Evolutionary conservation across 2,329 filamentous ascomycete genomes (phyloP).

Genomic region (Scytalidium lignicola): DNA sequence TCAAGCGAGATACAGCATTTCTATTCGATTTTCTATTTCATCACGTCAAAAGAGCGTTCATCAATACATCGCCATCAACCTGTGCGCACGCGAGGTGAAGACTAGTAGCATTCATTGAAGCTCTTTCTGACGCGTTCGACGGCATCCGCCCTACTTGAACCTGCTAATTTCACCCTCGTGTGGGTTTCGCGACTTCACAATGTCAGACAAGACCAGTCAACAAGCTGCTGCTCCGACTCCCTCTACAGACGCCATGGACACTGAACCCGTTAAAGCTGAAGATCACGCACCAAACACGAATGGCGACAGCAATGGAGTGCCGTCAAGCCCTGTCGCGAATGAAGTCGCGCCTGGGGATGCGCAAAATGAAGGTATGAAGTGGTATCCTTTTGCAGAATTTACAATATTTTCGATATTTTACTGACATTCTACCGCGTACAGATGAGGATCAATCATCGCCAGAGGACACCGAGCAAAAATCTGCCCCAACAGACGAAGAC

Average conservation of each 20-base stretch:
- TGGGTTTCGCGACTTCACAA: constrained; percentile 19
- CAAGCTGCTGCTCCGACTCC: constrained; percentile 12
- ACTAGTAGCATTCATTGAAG: constrained; percentile 11
- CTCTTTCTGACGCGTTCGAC: constrained; percentile 16
- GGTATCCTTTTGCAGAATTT: neutral
- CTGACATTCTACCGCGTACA: neutral
- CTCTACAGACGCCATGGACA: constrained; percentile 10
- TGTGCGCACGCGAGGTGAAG: constrained; percentile 3
- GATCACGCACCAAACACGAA: constrained; percentile 14
- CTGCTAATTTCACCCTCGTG: neutral
- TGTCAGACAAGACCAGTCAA: constrained; percentile 22
- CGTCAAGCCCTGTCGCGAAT: constrained; percentile 2
- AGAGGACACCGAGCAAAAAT: constrained; percentile 29
- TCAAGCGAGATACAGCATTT: constrained; percentile 1
- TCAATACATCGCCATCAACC: constrained; percentile 16
- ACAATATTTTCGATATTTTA: neutral
- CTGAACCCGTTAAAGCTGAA: constrained; percentile 9
- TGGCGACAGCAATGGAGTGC: constrained; percentile 12
- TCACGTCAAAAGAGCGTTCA: constrained; percentile 5
- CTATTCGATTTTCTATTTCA: constrained; percentile 10
- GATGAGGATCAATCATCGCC: constrained; percentile 15
- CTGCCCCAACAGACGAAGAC: constrained; percentile 23
- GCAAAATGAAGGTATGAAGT: constrained; percentile 16
- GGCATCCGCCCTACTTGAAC: neutral
- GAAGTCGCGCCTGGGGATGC: constrained; percentile 20